Evolutionary conservation across 352 stramenopile genomes (phyloP).

Genomic region (Phytopythium montanum): DNA sequence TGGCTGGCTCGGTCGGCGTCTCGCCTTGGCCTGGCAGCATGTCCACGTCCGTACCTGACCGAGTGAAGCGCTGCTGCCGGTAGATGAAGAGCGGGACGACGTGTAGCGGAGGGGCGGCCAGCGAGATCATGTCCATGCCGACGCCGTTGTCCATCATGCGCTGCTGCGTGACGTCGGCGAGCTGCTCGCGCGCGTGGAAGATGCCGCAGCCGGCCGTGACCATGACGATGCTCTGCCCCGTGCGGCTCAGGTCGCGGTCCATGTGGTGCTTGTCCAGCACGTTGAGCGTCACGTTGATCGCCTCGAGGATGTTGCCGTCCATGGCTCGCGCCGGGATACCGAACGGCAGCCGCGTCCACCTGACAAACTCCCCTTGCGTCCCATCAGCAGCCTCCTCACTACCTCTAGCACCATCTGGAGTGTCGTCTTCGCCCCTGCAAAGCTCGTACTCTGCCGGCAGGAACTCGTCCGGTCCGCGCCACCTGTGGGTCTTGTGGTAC

Average conservation of each 20-base stretch:
- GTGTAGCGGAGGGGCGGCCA: constrained; percentile 95
- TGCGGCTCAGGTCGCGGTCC: constrained; percentile 94
- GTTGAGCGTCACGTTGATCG: constrained; percentile 98
- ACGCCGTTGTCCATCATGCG: constrained; percentile 99
- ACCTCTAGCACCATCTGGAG: not conserved
- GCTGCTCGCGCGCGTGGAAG: constrained; percentile 93
- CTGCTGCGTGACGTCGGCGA: constrained; percentile 96
- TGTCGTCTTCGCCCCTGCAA: constrained; percentile 8
- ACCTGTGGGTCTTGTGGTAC: constrained; percentile 85
- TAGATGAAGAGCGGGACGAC: constrained; percentile 98
- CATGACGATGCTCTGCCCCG: constrained; percentile 96
- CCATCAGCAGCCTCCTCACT: not conserved
- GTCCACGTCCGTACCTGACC: not conserved
- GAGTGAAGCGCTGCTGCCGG: not conserved
- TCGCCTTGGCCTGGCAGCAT: not conserved
- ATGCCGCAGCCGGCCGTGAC: constrained; percentile 94
- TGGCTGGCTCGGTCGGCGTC: not conserved
- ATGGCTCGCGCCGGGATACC: constrained; percentile 89
- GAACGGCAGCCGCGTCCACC: constrained; percentile 55
- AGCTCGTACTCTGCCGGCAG: constrained; percentile 58
- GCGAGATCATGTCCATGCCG: constrained; percentile 97
- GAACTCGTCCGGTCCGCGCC: constrained; percentile 47
- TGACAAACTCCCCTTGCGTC: constrained; percentile 22
- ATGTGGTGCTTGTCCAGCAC: constrained; percentile 98
- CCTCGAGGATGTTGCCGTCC: constrained; percentile 97